Conservation (phyloP, 1,284 basidiomycete species). For the Flammula alnicola region DNA sequence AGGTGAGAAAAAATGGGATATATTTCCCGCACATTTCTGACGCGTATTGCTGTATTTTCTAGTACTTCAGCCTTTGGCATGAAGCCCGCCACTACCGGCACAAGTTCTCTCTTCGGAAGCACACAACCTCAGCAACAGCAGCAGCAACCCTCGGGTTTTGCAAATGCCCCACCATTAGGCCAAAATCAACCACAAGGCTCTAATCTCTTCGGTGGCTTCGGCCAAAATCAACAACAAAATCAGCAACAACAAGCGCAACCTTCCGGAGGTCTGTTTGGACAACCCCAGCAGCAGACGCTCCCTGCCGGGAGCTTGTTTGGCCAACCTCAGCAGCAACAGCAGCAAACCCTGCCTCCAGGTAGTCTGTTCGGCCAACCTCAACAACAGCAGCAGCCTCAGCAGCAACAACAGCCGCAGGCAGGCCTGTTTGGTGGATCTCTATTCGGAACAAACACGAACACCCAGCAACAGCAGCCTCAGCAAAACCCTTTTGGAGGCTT, state of each 20-base stretch:
- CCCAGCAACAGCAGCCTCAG: conserved; percentile 18
- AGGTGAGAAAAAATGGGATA: conserved; percentile 13
- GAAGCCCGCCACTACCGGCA: conserved; percentile 34
- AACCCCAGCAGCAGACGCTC: conserved; percentile 27
- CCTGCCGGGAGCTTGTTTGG: conserved; percentile 30
- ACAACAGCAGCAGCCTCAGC: conserved; percentile 10
- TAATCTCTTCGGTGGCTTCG: conserved; percentile 20
- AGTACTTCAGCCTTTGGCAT: conserved; percentile 47
- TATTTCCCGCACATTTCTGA: background rate
- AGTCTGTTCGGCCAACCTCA: background rate
- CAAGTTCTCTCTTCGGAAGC: conserved; percentile 37
- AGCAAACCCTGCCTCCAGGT: conserved; percentile 30
- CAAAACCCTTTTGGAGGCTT: conserved; percentile 16
- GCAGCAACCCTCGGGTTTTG: conserved; percentile 31
- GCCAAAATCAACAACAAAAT: conserved; percentile 23
- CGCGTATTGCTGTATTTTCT: background rate
- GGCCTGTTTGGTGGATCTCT: conserved; percentile 9
- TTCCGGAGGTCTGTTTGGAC: conserved; percentile 27
- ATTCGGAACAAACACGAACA: conserved; percentile 12
- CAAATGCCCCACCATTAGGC: conserved; percentile 13
- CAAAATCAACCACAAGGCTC: conserved; percentile 19
- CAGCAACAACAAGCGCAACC: conserved; percentile 34
- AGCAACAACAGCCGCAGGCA: conserved; percentile 19
- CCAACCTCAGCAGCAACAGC: conserved; percentile 38
- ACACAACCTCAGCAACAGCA: conserved; percentile 30